Conservation (phyloP, 345 rosid species). For the Lumnitzera racemosa region DNA sequence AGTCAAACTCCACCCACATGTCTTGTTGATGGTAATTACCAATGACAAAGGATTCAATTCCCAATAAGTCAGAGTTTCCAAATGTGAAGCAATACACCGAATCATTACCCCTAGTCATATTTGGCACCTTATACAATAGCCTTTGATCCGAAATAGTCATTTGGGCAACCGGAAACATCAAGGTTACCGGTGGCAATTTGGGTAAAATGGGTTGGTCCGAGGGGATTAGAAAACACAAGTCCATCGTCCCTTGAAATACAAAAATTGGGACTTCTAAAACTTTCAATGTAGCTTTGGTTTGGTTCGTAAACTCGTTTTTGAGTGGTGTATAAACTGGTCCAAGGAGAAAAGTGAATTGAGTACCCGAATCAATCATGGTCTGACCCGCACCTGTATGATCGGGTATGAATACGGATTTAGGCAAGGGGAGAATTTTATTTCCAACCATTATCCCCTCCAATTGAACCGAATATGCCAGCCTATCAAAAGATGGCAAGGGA, state of each 20-base stretch:
- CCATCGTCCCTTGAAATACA: conserved; percentile 92
- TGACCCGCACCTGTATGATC: conserved; percentile 97
- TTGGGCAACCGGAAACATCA: conserved; percentile 76
- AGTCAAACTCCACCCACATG: conserved; percentile 90
- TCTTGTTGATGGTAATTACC: conserved; percentile 95
- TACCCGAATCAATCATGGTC: conserved; percentile 92
- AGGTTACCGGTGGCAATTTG: conserved; percentile 46
- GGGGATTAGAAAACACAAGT: conserved; percentile 58
- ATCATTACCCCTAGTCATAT: conserved; percentile 50
- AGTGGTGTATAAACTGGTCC: conserved; percentile 73
- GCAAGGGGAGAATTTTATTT: conserved; percentile 42
- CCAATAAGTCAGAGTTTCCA: conserved; percentile 83
- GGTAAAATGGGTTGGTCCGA: conserved; percentile 19
- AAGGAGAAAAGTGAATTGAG: conserved; percentile 82
- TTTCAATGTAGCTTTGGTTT: conserved; percentile 35
- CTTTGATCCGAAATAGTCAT: conserved; percentile 57
- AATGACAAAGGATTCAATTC: conserved; percentile 76
- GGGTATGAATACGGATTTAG: conserved; percentile 56
- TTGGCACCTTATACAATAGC: conserved; percentile 55
- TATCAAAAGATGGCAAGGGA: conserved; percentile 75
- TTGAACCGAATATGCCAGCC: conserved; percentile 84
- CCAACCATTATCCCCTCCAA: conserved; percentile 80
- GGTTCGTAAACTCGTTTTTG: conserved; percentile 49
- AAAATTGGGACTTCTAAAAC: conserved; percentile 58
- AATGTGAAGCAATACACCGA: conserved; percentile 73